Evolutionary conservation across 1,284 basidiomycete genomes (phyloP).

Genomic region (Puccinia novopanici): DNA sequence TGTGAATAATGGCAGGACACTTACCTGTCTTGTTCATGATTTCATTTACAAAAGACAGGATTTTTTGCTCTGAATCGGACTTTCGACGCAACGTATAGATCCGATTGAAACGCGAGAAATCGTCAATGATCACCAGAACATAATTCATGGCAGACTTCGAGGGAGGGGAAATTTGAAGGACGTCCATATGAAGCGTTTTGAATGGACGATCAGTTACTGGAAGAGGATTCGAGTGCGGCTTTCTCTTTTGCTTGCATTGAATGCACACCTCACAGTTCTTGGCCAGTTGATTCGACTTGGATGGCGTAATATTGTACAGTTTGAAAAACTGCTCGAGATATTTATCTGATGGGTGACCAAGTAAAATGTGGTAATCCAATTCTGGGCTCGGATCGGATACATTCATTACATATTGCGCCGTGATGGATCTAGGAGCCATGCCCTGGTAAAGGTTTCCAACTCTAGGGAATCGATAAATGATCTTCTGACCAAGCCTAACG

Average conservation of each 20-base stretch:
- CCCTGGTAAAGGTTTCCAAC: not conserved
- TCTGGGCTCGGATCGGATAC: not conserved
- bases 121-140: slow-evolving; percentile 2
- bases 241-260: too few species aligned
- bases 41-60: not conserved
- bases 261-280: too few species aligned
- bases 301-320: too few species aligned
- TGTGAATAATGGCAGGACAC: too few species aligned
- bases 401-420: not conserved
- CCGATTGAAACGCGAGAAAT: not conserved
- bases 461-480: not conserved
- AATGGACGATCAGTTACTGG: not conserved
- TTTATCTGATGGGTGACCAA: too few species aligned
- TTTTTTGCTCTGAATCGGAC: not conserved
- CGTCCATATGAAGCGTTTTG: not conserved
- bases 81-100: not conserved
- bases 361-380: not conserved
- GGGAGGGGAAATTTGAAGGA: not conserved
- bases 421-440: not conserved
- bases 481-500: not conserved
- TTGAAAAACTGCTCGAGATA: too few species aligned
- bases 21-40: too few species aligned
- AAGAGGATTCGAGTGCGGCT: too few species aligned
- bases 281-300: too few species aligned
- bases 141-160: not conserved